phyloP scores from a whole-genome alignment of 140 eudicot species.

The Flaveria floridana region DNA sequence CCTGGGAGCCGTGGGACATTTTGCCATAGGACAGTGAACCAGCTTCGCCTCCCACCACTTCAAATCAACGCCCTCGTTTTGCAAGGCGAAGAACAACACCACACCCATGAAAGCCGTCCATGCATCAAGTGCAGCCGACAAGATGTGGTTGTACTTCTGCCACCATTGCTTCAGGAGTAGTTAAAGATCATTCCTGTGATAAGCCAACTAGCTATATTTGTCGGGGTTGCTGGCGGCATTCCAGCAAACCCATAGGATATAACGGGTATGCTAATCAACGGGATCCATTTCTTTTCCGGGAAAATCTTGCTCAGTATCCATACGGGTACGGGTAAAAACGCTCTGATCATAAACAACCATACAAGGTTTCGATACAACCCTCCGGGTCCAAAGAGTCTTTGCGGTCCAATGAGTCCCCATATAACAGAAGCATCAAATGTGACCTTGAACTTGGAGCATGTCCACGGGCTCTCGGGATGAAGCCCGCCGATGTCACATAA shows the following conservation, averaged over 20 bases:
- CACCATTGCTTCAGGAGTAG: slow-evolving; percentile 81
- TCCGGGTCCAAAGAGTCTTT: slow-evolving; percentile 79
- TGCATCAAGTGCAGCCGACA: slow-evolving; percentile 91
- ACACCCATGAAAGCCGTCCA: slow-evolving; percentile 98
- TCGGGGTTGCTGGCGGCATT: slow-evolving; percentile 98
- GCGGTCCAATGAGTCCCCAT: slow-evolving; percentile 93
- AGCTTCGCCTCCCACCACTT: slow-evolving; percentile 93
- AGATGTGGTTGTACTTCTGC: slow-evolving; percentile 79
- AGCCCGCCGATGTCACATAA: slow-evolving; percentile 75
- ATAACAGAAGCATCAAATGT: slow-evolving; percentile 91
- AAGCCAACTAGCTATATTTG: slow-evolving; percentile 94
- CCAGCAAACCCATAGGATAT: slow-evolving; percentile 94
- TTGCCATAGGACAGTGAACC: slow-evolving; percentile 84
- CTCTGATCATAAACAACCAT: slow-evolving; percentile 89
- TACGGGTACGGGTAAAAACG: slow-evolving; percentile 79
- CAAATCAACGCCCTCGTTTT: slow-evolving; percentile 67
- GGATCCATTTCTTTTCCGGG: slow-evolving; percentile 93
- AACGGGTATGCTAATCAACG: slow-evolving; percentile 81
- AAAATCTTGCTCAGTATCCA: slow-evolving; percentile 86
- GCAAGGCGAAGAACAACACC: slow-evolving; percentile 70
- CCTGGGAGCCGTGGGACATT: slow-evolving; percentile 85
- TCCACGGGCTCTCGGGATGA: slow-evolving; percentile 97
- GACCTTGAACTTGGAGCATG: slow-evolving; percentile 90
- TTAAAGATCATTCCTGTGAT: slow-evolving; percentile 77
- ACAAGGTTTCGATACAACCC: slow-evolving; percentile 86